phyloP scores from a whole-genome alignment of 2,329 filamentous ascomycete genomes.

The Verticillium zaregamsianum region DNA sequence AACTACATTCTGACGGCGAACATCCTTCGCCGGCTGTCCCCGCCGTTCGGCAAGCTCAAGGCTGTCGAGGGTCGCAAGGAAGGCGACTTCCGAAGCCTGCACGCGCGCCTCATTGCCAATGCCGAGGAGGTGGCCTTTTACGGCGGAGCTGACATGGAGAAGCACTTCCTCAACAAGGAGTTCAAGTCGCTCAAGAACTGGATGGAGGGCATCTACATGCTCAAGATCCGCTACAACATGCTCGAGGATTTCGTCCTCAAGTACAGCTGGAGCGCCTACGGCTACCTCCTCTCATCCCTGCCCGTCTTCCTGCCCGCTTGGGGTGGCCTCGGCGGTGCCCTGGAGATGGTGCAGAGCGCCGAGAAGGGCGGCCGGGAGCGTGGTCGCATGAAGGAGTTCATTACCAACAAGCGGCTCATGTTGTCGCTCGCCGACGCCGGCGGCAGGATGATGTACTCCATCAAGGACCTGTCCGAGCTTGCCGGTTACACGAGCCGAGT shows the following conservation, averaged over 20 bases:
- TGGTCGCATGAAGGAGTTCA: constrained; percentile 95
- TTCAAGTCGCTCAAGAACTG: constrained; percentile 90
- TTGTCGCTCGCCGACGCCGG: constrained; percentile 93
- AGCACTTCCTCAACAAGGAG: constrained; percentile 83
- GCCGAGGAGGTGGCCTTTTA: constrained; percentile 98
- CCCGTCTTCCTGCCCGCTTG: constrained; percentile 93
- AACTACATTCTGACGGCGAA: constrained; percentile 96
- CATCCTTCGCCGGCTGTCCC: constrained; percentile 80
- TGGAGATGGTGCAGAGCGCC: constrained; percentile 56
- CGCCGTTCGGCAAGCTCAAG: constrained; percentile 94
- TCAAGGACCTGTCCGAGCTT: constrained; percentile 94
- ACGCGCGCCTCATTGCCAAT: constrained; percentile 90
- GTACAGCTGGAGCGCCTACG: constrained; percentile 97
- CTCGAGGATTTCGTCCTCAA: constrained; percentile 97
- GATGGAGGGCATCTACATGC: constrained; percentile 98
- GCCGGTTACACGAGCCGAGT: constrained; percentile 95
- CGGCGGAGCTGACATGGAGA: constrained; percentile 91
- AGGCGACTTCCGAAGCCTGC: constrained; percentile 88
- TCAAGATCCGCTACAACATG: constrained; percentile 98
- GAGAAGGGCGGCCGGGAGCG: constrained; percentile 63
- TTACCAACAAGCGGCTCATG: constrained; percentile 98
- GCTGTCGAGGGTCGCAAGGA: constrained; percentile 93
- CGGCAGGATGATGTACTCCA: constrained; percentile 98
- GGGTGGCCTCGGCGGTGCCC: constrained; percentile 74
- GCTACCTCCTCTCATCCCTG: constrained; percentile 87